Evolutionary conservation across 2,329 filamentous ascomycete species (phyloP), one percentile per base, ranked within the genome.

Genomic region (Paracamarosporium sp.): DNA sequence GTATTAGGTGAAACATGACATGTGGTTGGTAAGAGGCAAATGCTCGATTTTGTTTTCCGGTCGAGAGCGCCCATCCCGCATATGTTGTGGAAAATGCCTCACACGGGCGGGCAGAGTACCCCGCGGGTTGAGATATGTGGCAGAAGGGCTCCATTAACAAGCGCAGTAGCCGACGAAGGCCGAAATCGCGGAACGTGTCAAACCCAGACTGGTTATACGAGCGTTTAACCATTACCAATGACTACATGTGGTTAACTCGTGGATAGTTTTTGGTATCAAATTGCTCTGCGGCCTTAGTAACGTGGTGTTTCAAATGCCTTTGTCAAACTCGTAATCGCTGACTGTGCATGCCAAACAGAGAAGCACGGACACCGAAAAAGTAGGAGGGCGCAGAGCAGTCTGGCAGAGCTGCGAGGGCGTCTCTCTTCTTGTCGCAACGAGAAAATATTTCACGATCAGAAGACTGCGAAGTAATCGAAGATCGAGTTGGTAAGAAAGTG

Each of bases 271-370:
- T 31, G 30, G 40, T 20, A 24, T 9, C 41, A 28, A n/a, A 25
- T 5, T 44, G 41, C 41, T 28, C 22, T 28, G 27, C 28, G 8
- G 24, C 24, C 12, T 44, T 28, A 6, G 41, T 44, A 30, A 47
- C 43, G 33, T 20, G 7, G 40, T 40, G 38, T n/a, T 46, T 31
- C 8, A 12, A 7, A 27, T 44, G 51, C 47, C 51, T 71, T 66
- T 68, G 67, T 68, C 63, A 67, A 53, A 57, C 30, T 24, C 48
- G 58, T 60, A 64, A 65, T 65, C 51, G 66, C 66, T 68, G 69
- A 71, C 69, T 57, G 53, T 66, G 69, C 69, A 68, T 64, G 63
- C 52, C 33, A 53, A 20, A 35, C 22, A 28, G 28, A 43, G 36
- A 17, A 46, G 36, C 27, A 47, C 43, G 36, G 6, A 9, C 44